These are phyloP conservation scores for Diaporthe humulicola DNA, from an alignment of 2,329 filamentous ascomycete genomes.

Conservation along the genomic window DNA sequence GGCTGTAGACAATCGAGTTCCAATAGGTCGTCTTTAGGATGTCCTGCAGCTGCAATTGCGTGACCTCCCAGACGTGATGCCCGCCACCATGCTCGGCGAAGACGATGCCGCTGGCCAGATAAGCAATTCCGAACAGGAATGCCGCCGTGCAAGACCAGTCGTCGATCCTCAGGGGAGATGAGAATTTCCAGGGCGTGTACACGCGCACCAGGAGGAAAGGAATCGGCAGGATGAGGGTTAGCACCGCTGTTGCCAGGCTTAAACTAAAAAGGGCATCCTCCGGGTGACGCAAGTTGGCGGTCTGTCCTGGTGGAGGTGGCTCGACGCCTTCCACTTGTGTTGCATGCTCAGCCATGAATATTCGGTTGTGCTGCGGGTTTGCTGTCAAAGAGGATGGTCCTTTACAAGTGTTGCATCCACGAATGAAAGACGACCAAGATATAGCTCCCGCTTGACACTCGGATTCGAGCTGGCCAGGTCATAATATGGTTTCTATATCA, in stretches of 20 bases:
- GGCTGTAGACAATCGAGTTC: not conserved
- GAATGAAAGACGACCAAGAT: not conserved
- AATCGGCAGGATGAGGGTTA: not conserved
- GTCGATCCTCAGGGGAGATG: not conserved
- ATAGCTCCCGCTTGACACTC: not conserved
- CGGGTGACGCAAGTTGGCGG: not conserved
- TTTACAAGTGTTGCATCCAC: not conserved
- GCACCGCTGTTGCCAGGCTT: not conserved
- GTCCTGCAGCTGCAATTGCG: not conserved
- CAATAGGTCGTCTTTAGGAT: slow-evolving; percentile 11
- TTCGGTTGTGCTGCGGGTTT: not conserved
- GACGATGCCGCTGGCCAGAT: not conserved
- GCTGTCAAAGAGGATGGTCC: not conserved
- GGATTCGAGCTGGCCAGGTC: too few relatives aligned
- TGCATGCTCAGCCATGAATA: not conserved
- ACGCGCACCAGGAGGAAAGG: not conserved
- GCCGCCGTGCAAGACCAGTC: slow-evolving; percentile 3
- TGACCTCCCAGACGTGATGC: not conserved
- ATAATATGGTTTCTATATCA: not conserved
- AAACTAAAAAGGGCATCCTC: not conserved
- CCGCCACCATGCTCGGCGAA: slow-evolving; percentile 1
- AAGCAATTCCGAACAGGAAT: not conserved
- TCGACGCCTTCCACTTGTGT: not conserved
- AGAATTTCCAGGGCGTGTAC: slow-evolving; percentile 1
- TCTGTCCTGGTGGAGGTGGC: not conserved